Base-by-base conservation (phyloP, 768 basidiomycete genomes). In the Coprinopsis cinerea region DNA sequence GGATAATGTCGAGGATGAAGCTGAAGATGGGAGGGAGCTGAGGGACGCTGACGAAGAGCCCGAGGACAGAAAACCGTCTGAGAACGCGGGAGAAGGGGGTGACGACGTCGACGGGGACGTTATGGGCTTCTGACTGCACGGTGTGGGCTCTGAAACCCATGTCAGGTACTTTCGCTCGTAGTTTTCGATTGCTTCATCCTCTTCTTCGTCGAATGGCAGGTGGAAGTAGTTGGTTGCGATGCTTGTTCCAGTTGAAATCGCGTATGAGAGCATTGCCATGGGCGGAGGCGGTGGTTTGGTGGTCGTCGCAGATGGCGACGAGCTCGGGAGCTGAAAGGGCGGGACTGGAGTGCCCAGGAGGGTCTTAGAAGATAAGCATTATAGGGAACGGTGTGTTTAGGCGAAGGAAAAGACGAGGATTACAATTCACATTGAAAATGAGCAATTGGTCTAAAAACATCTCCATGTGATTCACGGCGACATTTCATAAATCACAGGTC, bases 211-310 rank as follows among this genome's bases (percentile, higher is more conserved):
- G 53, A 82, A 67, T 18, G 83, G 83, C 7, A 82, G 70, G 57
- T 79, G 73, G 57, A 85, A 83, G 63, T 81, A 84, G 4, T 75
- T 72, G 60, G 73, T 79, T 44, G 79, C 85, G 84, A 17, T 18
- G 42, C 48, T 36, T 52, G 47, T 47, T 71, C 72, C 73, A 53
- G 72, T 73, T 13, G 68, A 68, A 51, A 76, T 59, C 45, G 72
- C 73, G 61, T 72, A 76, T 11, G 73, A 74, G 54, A 76, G 67
- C 74, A 76, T 74, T 52, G 55, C n/a, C n/a, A n/a, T n/a, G n/a
- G n/a, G n/a, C n/a, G n/a, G n/a, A n/a, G n/a, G n/a, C n/a, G n/a
- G n/a, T 9, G 15, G 30, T 32, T 15, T 32, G 7, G 9, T 32
- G 30, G 30, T 32, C 30, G 30, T 32, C 30, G 30, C 15, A 32